Evolutionary conservation across 1,139 yeast species (phyloP).

Genomic region (Pichia sp.): DNA sequence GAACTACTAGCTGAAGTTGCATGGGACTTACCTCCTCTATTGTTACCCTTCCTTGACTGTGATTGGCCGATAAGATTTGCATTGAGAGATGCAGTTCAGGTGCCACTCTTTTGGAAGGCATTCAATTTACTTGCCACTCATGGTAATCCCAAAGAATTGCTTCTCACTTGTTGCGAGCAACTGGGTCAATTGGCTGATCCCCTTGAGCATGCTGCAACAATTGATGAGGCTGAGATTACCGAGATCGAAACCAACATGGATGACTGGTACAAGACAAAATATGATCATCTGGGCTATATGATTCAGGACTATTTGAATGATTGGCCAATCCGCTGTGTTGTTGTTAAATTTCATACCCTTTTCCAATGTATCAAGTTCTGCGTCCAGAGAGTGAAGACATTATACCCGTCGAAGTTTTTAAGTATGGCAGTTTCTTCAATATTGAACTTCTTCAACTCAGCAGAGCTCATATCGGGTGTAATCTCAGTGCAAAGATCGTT

Average conservation of each 20-base stretch:
- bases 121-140: slow-evolving; percentile 55
- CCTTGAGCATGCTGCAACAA: slow-evolving; percentile 15
- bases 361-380: slow-evolving; percentile 57
- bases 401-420: slow-evolving; percentile 73
- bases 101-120: slow-evolving; percentile 39
- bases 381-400: slow-evolving; percentile 51
- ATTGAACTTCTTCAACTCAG: slow-evolving; percentile 42
- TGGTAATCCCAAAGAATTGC: slow-evolving; percentile 79
- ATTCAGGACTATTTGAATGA: background rate
- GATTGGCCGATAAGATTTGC: slow-evolving; percentile 22
- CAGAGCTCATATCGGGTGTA: slow-evolving; percentile 32
- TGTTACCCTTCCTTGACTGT: slow-evolving; percentile 44
- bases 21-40: slow-evolving; percentile 77
- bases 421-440: slow-evolving; percentile 59
- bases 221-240: background rate
- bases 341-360: slow-evolving; percentile 55
- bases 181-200: slow-evolving; percentile 36
- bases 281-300: background rate
- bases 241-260: background rate
- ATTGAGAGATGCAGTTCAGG: slow-evolving; percentile 20
- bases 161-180: slow-evolving; percentile 64
- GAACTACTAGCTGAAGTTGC: slow-evolving; percentile 66
- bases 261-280: slow-evolving; percentile 1
- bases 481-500: slow-evolving; percentile 54
- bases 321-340: slow-evolving; percentile 13